Base-by-base conservation (phyloP, 306 rosid genomes). In the Comarum palustre region DNA sequence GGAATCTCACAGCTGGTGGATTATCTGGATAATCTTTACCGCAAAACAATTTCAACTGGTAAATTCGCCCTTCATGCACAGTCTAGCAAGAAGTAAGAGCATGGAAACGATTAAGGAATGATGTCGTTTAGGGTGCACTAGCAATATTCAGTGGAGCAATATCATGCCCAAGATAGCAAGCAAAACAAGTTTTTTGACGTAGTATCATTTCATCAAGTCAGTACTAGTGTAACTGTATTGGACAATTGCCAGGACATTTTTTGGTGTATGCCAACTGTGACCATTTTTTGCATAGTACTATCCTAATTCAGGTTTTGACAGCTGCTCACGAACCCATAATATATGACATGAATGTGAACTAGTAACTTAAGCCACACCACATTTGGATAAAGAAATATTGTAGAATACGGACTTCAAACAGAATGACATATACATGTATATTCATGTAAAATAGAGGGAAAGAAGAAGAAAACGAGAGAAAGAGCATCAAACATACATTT, bases 1-100 rank as follows among this genome's bases (percentile, higher is more conserved):
- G 99, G 83, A 94, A 91, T 84, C 91, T 91, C 64, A 91, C 99
- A 43, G 92, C 83, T 75, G 99, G 99, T 42, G 97, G 96, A 55
- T 87, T 88, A 66, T 88, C 97, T 1, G 97, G 99, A 82, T 94
- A 94, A 71, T 91, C 97, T 85, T 88, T 83, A 66, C 97, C 93
- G 29, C 99, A 94, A 73, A 89, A 91, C 78, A 94, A 87, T 69
- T 91, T 94, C 87, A 91, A 84, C 77, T 94, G 99, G 84, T 88
- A 87, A 78, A 91, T 94, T 71, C 92, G 84, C 60, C 97, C 99
- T 84, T 94, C 99, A 71, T 94, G 99, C 72, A 94, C 90, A 77
- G 97, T 89, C 99, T 94, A 81, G 75, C 45, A 80, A 76, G 73
- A 63, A 79, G 79, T 74, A 84, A 59, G 43, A 80, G 45, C 47